Base-by-base conservation (phyloP, 1,284 basidiomycete species). In the Gomphus bonarii region DNA sequence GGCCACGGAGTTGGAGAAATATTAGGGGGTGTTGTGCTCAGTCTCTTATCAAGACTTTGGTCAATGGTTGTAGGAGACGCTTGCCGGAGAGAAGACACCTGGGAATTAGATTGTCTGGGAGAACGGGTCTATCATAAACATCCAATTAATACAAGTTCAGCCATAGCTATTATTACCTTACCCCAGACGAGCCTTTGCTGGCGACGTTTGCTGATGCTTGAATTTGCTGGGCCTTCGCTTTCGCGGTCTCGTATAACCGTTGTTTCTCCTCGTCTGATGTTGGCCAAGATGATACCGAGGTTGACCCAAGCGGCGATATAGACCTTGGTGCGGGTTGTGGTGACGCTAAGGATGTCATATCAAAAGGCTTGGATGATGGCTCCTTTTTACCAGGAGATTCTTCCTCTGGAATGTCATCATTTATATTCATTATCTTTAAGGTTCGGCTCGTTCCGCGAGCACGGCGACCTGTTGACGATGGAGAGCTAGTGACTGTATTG, bases 261-360 rank as follows among this genome's bases (percentile, higher is more conserved):
- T 78, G 67, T 65, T 90, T 89, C 66, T 91, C 88, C 60, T 82
- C 78, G 66, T 88, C 86, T 0, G 87, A 84, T 0, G 81, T 77
- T 3, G 72, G 73, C 85, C 84, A 89, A 25, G 33, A 33, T 10
- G 50, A 30, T 12, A 25, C 12, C 5, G 46, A 31, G 28, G 25
- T 3, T 3, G 31, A 16, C 28, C 10, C 14, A 48, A 31, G n/a
- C 10, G 43, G 12, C 4, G 54, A 36, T 16, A 25, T 48, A 50
- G 43, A n/a, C 25, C 22, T 35, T 22, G 9, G 18, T 12, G 10
- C 18, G 2, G n/a, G 18, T 31, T 3, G 43, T 14, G 30, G 18
- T 31, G 38, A 18, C 14, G 14, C 20, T 33, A 40, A 25, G 12
- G 28, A 18, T 14, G 40, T 18, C 10, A 4, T 44, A 14, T 44